Conservation (phyloP, 225 moss, liverwort and hornwort genomes). For the Rhytidiadelphus loreus region DNA sequence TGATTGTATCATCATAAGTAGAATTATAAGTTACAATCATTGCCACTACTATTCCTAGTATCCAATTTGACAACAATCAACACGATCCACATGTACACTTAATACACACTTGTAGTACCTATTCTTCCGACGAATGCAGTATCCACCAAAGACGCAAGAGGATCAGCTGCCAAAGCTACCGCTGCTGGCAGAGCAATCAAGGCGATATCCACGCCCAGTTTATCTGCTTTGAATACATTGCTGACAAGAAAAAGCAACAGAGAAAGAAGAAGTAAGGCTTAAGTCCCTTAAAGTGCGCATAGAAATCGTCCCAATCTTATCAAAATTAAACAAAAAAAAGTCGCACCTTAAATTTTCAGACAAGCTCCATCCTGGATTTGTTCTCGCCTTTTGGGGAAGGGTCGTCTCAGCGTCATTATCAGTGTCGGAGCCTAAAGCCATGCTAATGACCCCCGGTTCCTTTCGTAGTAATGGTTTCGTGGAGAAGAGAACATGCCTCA, state of each 20-base stretch:
- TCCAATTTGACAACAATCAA: neutral
- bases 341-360: conserved; percentile 21
- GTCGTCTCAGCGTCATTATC: neutral
- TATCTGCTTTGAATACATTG: conserved; percentile 37
- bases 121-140: conserved; percentile 47
- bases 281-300: neutral
- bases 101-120: conserved; percentile 17
- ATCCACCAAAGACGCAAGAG: conserved; percentile 54
- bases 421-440: neutral
- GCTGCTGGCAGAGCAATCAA: conserved; percentile 32
- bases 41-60: neutral
- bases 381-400: neutral
- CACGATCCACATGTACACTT: neutral
- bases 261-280: neutral
- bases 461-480: neutral
- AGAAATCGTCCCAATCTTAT: neutral
- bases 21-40: neutral
- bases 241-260: conserved; percentile 9
- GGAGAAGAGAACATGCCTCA: neutral
- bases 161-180: conserved; percentile 47
- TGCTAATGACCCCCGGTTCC: neutral
- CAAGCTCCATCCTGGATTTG: conserved; percentile 12
- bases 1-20: neutral
- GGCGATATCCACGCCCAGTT: conserved; percentile 37
- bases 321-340: neutral